Evolutionary conservation across 2,329 filamentous ascomycete genomes (phyloP), one percentile per base, ranked within the genome.

Genomic region (Alternaria sp.): DNA sequence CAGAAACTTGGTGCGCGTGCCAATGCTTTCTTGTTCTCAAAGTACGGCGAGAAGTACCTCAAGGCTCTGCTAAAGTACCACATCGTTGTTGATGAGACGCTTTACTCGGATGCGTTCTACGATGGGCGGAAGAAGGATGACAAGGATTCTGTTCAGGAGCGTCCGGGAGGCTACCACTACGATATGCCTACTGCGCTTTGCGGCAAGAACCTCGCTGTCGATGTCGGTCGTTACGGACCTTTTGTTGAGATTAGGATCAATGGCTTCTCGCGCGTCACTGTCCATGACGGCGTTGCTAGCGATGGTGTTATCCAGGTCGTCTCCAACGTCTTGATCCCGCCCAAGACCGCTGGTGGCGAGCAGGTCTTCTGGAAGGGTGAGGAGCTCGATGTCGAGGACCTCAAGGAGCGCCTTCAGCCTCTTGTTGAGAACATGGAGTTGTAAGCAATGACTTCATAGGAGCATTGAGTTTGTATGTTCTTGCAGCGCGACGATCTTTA

Each of bases 261-360:
- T 73, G 92, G 89, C 13, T 90, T 89, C 69, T 83, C 85, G 3
- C 83, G 83, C 7, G 91, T 96, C 1, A 83, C 83, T 0, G 82
- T 92, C 7, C 83, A 89, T 66, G 93, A 97, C 75, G 90, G 85
- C 0, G 79, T 96, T 59, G 91, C 90, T 0, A 87, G 86, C 73
- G 92, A 97, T 75, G 94, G 94, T 30, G 93, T 95, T 13, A 87
- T 97, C 40, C 94, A 97, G 60, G 89, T 95, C 15, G 84, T 96
- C 0, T 85, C 86, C 51, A 85, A 85, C 61, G 88, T 97, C 0
- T 81, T 96, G 61, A 88, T 97, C 67, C 94, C 94, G 45, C 92
- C 93, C 2, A 89, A 87, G 80, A 73, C 67, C 25, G 85, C 74
- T 3, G 79, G 79, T 21, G 70, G 70, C 7, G 69, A 77, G 61